Evolutionary conservation across 2,329 filamentous ascomycete species (phyloP).

Genomic region (Neofusicoccum laricinum): DNA sequence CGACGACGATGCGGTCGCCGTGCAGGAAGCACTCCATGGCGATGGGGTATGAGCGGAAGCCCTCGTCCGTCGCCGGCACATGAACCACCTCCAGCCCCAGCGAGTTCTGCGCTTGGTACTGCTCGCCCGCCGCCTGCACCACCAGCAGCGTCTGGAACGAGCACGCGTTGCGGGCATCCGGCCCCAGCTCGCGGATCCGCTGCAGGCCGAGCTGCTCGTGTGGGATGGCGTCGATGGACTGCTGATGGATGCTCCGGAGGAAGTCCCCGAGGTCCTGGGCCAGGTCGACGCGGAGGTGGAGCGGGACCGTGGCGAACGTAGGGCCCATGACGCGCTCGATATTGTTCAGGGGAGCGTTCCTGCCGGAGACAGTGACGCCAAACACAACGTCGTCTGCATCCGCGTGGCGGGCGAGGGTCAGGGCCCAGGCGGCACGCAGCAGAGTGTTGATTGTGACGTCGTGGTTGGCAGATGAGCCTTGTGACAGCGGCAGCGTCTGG

Average conservation of each 20-base stretch:
- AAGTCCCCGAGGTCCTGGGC: constrained; percentile 16
- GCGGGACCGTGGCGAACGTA: constrained; percentile 28
- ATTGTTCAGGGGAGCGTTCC: constrained; percentile 22
- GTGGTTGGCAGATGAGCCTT: neutral
- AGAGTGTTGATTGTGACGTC: constrained; percentile 21
- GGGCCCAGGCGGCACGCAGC: constrained; percentile 27
- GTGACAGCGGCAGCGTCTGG: neutral
- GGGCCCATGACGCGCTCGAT: constrained; percentile 25
- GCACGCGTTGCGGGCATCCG: constrained; percentile 16
- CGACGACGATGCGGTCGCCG: neutral
- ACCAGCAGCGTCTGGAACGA: too few species aligned
- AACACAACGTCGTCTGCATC: constrained; percentile 26
- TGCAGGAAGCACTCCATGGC: neutral
- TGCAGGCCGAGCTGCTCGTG: neutral
- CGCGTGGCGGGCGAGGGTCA: constrained; percentile 21
- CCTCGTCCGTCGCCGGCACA: constrained; percentile 6
- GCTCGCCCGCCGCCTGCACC: constrained; percentile 47
- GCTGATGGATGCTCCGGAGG: neutral
- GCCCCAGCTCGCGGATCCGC: neutral
- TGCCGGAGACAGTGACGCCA: constrained; percentile 24
- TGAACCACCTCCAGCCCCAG: neutral
- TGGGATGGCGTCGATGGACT: neutral
- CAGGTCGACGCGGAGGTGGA: constrained; percentile 20
- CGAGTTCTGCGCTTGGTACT: constrained; percentile 35
- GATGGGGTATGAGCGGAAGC: constrained; percentile 11